Base-by-base conservation (phyloP, 2,329 filamentous ascomycete species). In the Aspergillus spinulosporus region DNA sequence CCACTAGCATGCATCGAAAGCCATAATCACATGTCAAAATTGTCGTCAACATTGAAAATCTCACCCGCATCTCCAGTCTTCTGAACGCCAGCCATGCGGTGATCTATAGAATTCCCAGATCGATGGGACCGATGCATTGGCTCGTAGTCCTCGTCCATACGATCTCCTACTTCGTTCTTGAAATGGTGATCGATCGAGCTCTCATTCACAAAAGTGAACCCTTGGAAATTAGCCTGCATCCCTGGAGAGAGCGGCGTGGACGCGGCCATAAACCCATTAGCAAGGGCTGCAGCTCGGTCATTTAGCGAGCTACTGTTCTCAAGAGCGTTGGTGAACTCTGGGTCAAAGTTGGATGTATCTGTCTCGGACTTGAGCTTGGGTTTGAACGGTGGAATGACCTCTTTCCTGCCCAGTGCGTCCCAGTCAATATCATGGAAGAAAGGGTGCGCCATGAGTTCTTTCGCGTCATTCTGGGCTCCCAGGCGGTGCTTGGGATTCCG, bases 171-270 rank as follows among this genome's bases (percentile, higher is more conserved):
- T 31, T 71, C 68, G 52, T 71, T 63, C 55, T 70, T 72, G 47
- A 76, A 62, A 46, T 76, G 72, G 43, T 75, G 90, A 51, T 97
- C 92, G 54, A 99, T 87, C 1, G 90, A 90, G 68, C 90, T 97
- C 76, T 97, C 93, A 66, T 97, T 94, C n/a, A 97, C 94, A 72
- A 96, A 99, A 0, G 94, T 99, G 74, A 99, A 99, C 34, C 94
- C 94, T 68, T 94, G 90, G 80, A 99, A 99, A 70, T 97, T 97
- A 61, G 93, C 94, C 76, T 99, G 94, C 76, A 97, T 92, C 2
- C 91, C 95, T 0, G 94, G 94, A 11, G 92, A 96, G 26, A 99
- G 80, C 0, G 94, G 94, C 0, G 94, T 99, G 11, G 90, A 96
- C 5, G 91, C 90, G 5, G 90, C 88, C 69, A 94, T 90, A 46